Evolutionary conservation across 176 grass and related monocot species (phyloP).

Genomic region (Hordeum marinum): DNA sequence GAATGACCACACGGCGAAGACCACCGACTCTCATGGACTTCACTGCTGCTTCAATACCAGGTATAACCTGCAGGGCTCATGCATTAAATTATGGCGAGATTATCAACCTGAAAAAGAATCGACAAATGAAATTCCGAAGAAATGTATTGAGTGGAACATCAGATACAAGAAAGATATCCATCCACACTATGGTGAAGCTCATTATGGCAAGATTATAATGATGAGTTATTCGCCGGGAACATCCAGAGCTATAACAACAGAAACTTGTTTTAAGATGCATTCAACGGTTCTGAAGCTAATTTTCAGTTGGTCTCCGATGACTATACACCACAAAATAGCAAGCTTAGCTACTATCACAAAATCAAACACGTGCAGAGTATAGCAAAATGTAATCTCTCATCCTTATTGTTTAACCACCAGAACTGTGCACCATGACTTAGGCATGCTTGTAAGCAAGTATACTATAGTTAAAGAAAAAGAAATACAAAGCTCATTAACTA

Average conservation of each 20-base stretch:
- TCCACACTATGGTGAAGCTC: background rate
- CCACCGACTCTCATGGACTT: conserved; percentile 91
- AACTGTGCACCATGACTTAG: background rate
- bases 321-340: background rate
- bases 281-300: background rate
- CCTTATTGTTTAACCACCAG: background rate
- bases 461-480: background rate
- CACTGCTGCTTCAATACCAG: conserved; percentile 77
- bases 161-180: background rate
- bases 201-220: background rate
- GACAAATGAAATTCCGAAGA: background rate
- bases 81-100: background rate
- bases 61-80: conserved; percentile 57
- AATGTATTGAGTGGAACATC: background rate
- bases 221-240: background rate
- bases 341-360: background rate
- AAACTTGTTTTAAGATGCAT: background rate
- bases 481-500: background rate
- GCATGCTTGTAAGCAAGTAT: background rate
- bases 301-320: background rate
- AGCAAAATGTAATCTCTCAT: background rate
- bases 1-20: conserved; percentile 74
- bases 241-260: background rate
- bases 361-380: background rate
- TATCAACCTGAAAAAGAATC: background rate